Percentiles rank a stretch among this genome's conserved stretches.
These are phyloP conservation scores for Galerina marginata DNA, from an alignment of 768 basidiomycete genomes.

Conservation along the genomic window DNA sequence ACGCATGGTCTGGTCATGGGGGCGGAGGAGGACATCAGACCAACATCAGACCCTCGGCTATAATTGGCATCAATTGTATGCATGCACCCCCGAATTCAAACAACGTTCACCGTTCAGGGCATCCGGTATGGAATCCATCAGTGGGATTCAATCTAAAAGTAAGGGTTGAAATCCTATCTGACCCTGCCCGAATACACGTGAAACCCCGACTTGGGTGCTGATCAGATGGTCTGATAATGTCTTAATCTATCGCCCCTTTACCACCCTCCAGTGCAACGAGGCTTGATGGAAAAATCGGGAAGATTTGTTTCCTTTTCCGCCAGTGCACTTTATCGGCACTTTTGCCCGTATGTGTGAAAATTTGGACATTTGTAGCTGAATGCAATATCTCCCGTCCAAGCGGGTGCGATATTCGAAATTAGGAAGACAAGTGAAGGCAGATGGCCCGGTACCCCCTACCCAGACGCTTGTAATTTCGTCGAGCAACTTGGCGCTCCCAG, in stretches of 20 bases:
- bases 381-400: background rate
- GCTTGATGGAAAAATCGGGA: conserved; percentile 32
- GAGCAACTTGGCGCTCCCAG: too few species aligned
- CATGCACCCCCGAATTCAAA: conserved; percentile 23
- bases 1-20: conserved; percentile 27
- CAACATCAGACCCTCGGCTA: conserved; percentile 23
- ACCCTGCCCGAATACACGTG: conserved; percentile 2
- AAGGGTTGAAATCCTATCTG: conserved; percentile 11
- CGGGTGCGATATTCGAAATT: background rate
- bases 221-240: conserved; percentile 22
- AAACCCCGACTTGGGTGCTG: conserved; percentile 2
- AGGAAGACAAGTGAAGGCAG: background rate
- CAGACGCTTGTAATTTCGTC: too few species aligned
- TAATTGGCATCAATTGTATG: conserved; percentile 12
- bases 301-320: conserved; percentile 33
- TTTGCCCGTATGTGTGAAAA: conserved; percentile 17
- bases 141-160: conserved; percentile 3
- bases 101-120: conserved; percentile 6
- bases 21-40: conserved; percentile 5
- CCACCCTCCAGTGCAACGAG: conserved; percentile 20
- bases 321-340: conserved; percentile 11
- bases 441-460: too few species aligned
- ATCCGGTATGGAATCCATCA: conserved; percentile 4
- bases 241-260: conserved; percentile 19
- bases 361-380: conserved; percentile 9